phyloP scores from a whole-genome alignment of 2,329 filamentous ascomycete species.

The Thelonectria rubi region DNA sequence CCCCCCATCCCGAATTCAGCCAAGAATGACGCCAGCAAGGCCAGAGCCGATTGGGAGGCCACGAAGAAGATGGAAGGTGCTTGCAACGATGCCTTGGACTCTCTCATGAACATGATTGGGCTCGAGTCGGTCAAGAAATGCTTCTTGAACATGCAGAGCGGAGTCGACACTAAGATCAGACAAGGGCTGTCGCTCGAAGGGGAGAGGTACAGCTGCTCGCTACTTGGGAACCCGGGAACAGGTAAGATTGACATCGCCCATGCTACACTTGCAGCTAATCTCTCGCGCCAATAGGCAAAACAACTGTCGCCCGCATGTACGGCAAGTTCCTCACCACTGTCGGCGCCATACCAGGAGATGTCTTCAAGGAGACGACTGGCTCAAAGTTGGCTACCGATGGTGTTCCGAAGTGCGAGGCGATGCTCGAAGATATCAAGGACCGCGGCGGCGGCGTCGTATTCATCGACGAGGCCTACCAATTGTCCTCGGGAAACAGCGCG shows the following conservation, averaged over 20 bases:
- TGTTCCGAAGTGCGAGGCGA: conserved; percentile 63
- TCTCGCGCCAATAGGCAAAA: conserved; percentile 60
- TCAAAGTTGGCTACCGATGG: conserved; percentile 71
- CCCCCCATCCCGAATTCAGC: background rate
- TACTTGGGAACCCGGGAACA: conserved; percentile 80
- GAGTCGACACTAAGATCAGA: conserved; percentile 66
- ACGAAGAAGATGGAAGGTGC: conserved; percentile 65
- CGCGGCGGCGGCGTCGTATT: conserved; percentile 75
- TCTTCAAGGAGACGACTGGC: conserved; percentile 74
- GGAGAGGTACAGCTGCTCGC: conserved; percentile 68
- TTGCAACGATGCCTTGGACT: conserved; percentile 64
- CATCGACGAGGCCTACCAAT: conserved; percentile 82
- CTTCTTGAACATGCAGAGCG: conserved; percentile 70
- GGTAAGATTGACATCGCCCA: conserved; percentile 53
- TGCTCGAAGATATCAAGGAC: conserved; percentile 59
- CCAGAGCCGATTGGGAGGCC: conserved; percentile 67
- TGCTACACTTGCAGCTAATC: conserved; percentile 17
- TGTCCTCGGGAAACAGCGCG: conserved; percentile 65
- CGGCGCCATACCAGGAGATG: conserved; percentile 67
- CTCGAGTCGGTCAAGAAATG: conserved; percentile 73
- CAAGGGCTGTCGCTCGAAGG: conserved; percentile 64
- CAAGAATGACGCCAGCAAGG: conserved; percentile 30
- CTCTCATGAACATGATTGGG: conserved; percentile 75
- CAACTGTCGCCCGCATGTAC: conserved; percentile 77
- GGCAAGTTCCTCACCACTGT: conserved; percentile 70